Base-by-base conservation (phyloP, 179 eudicot genomes). In the Gypsophila paniculata region DNA sequence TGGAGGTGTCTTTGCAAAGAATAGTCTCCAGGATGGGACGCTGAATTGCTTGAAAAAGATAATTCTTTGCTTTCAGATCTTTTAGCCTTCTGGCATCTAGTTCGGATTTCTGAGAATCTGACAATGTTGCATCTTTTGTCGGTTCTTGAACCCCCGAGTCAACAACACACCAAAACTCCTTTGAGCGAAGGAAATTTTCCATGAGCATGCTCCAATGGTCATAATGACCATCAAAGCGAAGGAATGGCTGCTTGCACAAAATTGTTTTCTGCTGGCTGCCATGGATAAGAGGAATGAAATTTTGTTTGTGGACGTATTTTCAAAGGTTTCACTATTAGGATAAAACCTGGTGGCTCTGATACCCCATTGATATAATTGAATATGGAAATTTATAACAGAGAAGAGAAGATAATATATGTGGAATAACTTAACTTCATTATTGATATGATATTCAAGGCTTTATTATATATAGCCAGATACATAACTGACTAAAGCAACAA, bases 141-240 rank as follows among this genome's bases (percentile, higher is more conserved):
- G 68, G 72, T 10, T 59, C 51, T 0, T 22, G 6, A 59, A 68
- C 13, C 5, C 72, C 61, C 1, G 66, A 57, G 13, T 67, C 72
- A 0, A 74, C 15, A 0, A 74, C 46, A 14, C 0, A 11, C 76
- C 65, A 74, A 54, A 2, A 74, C 34, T 63, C 69, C 9, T 74
- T 74, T 8, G 68, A 46, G 2, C 77, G 17, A 4, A 76, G 4
- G 3, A 63, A 65, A 57, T 12, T 71, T 21, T 57, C 71, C 67
- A 71, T 71, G 0, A 76, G 12, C 72, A 71, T 71, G 44, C 71
- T 70, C 72, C 53, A 70, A 76, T 76, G 72, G n/a, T 71, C 67
- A 58, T 76, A 70, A 32, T 76, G 72, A 65, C 72, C 79, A 65
- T 71, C 66, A 65, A 71, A 55, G 52, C 32, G n/a, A n/a, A n/a